Conservation (phyloP, 2,329 filamentous ascomycete species). For the Ophiostoma perfectum region DNA sequence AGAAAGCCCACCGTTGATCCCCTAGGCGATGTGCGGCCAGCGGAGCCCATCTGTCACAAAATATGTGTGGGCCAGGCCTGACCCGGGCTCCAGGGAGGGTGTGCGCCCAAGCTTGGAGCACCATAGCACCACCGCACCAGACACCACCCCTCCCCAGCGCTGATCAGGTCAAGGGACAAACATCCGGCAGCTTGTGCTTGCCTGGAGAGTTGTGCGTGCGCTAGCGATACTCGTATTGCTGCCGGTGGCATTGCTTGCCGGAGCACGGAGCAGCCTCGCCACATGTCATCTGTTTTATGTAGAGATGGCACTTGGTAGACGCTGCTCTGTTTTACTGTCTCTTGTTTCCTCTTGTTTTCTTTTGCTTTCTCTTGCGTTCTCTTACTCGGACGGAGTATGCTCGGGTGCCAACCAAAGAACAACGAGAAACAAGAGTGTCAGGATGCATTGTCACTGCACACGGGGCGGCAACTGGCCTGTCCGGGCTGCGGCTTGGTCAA, state of each 20-base stretch:
- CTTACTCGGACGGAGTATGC: too few relatives aligned
- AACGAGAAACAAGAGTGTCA: background rate
- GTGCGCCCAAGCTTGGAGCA: background rate
- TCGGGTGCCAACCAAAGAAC: too few relatives aligned
- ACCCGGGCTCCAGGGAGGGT: conserved; percentile 11
- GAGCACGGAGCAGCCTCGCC: conserved; percentile 8
- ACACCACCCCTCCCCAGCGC: conserved; percentile 20
- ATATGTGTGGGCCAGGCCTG: conserved; percentile 37
- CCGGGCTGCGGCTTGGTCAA: background rate
- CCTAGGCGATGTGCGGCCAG: conserved; percentile 39
- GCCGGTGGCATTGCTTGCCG: background rate
- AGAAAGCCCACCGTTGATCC: conserved; percentile 38
- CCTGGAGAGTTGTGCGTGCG: too few relatives aligned
- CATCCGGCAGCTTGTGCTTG: background rate
- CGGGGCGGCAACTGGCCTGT: background rate
- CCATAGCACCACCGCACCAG: background rate
- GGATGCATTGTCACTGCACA: background rate
- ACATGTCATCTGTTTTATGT: conserved; percentile 10
- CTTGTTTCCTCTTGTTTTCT: too few relatives aligned
- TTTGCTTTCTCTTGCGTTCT: too few relatives aligned
- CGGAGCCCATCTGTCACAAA: conserved; percentile 49
- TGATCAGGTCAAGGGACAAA: conserved; percentile 29
- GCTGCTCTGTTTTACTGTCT: too few relatives aligned
- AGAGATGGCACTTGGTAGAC: background rate
- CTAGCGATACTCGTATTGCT: background rate